Base-by-base conservation (phyloP, 2,329 filamentous ascomycete species). In the Chalaropsis ovoidea region DNA sequence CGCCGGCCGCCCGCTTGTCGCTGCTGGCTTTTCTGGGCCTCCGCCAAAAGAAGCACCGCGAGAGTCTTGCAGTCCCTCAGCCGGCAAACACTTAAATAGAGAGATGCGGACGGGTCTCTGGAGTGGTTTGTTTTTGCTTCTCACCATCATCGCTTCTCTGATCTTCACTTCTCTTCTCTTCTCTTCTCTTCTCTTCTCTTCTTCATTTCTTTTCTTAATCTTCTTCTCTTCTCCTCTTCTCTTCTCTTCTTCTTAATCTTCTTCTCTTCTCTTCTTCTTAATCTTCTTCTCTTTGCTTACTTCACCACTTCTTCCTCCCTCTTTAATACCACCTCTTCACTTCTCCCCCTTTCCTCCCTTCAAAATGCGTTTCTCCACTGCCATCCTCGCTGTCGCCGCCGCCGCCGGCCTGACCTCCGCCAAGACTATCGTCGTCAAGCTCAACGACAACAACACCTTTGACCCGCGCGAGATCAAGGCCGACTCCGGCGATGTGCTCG, bases 401-500 rank as follows among this genome's bases (percentile, higher is more conserved):
- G 56, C 62, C 39, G 52, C 67, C n/a, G 41, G 61, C 63, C 24
- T 43, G 27, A 61, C 67, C 49, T 24, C 64, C 27, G 71, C 72
- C 60, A 72, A 70, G 68, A 72, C 68, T 35, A 69, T 72, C 68
- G 61, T 73, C 19, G 71, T 81, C 64, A 73, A 77, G 68, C 78
- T 80, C 27, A 77, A 77, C 68, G 74, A 77, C 67, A 73, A 75
- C 47, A 64, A 67, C 56, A 61, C 17, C 22, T 82, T 80, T 72
- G 72, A 70, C 11, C 81, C 81, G 1, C 72, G 76, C 66, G 75
- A 74, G 31, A 69, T 81, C 67, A 73, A 71, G 31, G 79, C 80
- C 22, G 68, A 73, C 43, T 68, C 74, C 11, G 81, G 81, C 66
- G 80, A 81, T 69, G 74, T 77, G 60, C 73, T 83, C 65, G 78